These are phyloP conservation scores for Inonotus hispidus DNA, from an alignment of 1,284 basidiomycete species.

Conservation along the genomic window DNA sequence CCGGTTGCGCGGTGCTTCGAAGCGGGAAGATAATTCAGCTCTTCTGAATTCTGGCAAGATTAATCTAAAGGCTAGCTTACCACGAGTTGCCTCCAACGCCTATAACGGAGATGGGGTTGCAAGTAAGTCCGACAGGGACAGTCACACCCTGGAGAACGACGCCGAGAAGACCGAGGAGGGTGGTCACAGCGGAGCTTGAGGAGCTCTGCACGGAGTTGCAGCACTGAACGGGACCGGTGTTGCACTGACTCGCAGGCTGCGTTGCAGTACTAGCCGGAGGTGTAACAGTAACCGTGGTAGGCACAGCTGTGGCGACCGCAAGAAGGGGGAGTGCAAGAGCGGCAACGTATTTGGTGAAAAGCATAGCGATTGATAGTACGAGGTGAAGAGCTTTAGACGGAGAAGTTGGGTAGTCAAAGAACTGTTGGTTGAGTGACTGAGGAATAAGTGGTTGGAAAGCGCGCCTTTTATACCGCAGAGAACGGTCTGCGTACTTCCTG, in stretches of 20 bases:
- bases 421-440: not conserved
- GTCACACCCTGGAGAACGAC: constrained; percentile 9
- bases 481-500: too few relatives aligned
- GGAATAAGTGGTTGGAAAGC: not conserved
- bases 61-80: not conserved
- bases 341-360: constrained; percentile 4
- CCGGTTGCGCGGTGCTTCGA: constrained; percentile 23
- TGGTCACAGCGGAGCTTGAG: not conserved
- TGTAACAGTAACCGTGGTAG: too few relatives aligned
- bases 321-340: constrained; percentile 4
- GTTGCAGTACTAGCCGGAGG: not conserved
- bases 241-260: constrained; percentile 8
- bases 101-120: constrained; percentile 11
- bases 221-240: constrained; percentile 14
- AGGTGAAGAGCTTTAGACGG: not conserved
- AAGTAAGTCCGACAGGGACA: constrained; percentile 9
- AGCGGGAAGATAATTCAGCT: not conserved
- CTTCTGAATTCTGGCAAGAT: not conserved
- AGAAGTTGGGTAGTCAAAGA: not conserved
- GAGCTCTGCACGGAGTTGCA: constrained; percentile 1
- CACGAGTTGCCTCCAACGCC: constrained; percentile 1
- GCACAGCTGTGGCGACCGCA: constrained; percentile 7
- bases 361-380: not conserved
- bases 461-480: not conserved
- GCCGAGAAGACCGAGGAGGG: constrained; percentile 11